Conservation (phyloP, 176 grass and related monocot genomes). For the Urochloa ruziziensis region DNA sequence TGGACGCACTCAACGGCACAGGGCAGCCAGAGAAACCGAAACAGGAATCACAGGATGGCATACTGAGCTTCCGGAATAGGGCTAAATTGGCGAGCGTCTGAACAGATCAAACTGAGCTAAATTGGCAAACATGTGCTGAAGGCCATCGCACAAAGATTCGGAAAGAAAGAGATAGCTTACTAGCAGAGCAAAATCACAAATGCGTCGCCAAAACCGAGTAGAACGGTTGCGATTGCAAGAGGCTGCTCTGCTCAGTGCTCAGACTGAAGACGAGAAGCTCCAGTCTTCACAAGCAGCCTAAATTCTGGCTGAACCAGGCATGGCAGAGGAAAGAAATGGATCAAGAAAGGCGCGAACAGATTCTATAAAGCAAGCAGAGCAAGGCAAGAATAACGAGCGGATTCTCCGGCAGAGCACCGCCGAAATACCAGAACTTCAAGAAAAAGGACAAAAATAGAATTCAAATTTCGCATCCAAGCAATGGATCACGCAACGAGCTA, state of each 20-base stretch:
- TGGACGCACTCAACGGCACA: constrained; percentile 2
- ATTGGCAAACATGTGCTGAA: too few species aligned
- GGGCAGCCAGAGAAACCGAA: neutral
- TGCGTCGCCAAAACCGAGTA: constrained; percentile 2
- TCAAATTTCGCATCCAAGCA: constrained; percentile 18
- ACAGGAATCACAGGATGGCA: neutral
- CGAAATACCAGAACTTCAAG: neutral
- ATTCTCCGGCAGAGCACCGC: constrained; percentile 2
- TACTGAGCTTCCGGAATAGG: neutral
- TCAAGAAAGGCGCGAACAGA: neutral
- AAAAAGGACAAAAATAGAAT: neutral
- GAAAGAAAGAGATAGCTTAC: neutral
- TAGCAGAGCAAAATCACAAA: neutral
- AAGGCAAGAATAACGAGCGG: constrained; percentile 39
- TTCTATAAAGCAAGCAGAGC: neutral
- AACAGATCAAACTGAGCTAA: too few species aligned
- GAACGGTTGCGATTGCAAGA: neutral
- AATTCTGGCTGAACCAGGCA: neutral
- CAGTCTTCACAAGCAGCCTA: neutral
- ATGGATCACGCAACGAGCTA: constrained; percentile 17
- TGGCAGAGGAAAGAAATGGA: neutral
- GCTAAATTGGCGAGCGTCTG: constrained; percentile 1
- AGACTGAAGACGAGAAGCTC: neutral
- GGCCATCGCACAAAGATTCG: neutral
- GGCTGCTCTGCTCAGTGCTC: neutral